Base-by-base conservation (phyloP, 192 early-diverging fungal species). In the Dissophora globulifera region DNA sequence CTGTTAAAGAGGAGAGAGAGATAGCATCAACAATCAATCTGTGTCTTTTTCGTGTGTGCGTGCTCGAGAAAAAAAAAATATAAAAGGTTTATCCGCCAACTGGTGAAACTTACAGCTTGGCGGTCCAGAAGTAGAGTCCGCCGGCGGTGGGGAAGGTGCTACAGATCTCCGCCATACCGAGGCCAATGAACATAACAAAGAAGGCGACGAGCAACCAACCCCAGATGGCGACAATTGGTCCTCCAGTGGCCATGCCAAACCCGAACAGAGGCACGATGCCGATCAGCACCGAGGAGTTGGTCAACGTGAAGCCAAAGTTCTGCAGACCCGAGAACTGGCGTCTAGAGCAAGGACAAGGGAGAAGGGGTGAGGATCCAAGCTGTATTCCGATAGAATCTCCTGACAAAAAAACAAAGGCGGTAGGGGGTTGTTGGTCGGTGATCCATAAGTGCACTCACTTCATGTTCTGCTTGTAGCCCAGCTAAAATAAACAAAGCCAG, bases 81-180 rank as follows among this genome's bases (percentile, higher is more conserved):
- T n/a, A n/a, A n/a, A n/a, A n/a, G n/a, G n/a, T n/a, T n/a, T n/a
- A n/a, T n/a, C n/a, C n/a, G n/a, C n/a, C n/a, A n/a, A n/a, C n/a
- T n/a, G n/a, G n/a, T n/a, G 19, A 22, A 16, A 45, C 66, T 43
- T 68, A 68, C 67, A 75, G 56, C 49, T 64, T 75, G n/a, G 70
- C 70, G n/a, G 70, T 75, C 70, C 70, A 75, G 25, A 62, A 75
- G 50, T 75, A 75, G 16, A 75, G 56, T 12, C 61, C 79, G 35
- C 83, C 83, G 16, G 83, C 79, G 20, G 84, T 84, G 27, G 84
- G 83, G 29, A 68, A 86, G 31, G 84, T 81, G 42, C 59, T 66
- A 49, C 83, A 84, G 47, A 87, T 87, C 72, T 87, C 82, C 22
- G 84, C 85, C 58, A 87, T 64, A 17, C 80, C 78, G 27, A 79